phyloP scores from a whole-genome alignment of 768 basidiomycete genomes.

The Gloeopeniophorella convolvens region DNA sequence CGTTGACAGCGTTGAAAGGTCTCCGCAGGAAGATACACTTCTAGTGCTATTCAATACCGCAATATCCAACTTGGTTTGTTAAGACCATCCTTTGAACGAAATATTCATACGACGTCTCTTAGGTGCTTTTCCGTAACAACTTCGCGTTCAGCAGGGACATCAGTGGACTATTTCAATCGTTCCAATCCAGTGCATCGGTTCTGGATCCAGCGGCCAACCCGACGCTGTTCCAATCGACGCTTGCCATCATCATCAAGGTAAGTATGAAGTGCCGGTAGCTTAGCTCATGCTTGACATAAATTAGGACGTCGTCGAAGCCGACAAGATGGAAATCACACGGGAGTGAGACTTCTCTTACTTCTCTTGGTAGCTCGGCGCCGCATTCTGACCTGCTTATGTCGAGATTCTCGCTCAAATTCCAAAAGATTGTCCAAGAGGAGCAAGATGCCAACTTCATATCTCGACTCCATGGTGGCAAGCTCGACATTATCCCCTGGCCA shows the following conservation, averaged over 20 bases:
- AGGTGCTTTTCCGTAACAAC: constrained; percentile 63
- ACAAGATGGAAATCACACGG: constrained; percentile 48
- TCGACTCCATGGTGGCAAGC: constrained; percentile 46
- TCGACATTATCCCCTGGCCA: constrained; percentile 60
- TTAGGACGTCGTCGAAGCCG: constrained; percentile 58
- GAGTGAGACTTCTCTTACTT: constrained; percentile 36
- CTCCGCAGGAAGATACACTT: constrained; percentile 55
- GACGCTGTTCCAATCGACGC: constrained; percentile 49
- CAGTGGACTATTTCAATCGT: constrained; percentile 53
- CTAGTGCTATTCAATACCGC: constrained; percentile 61
- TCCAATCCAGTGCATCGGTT: constrained; percentile 51
- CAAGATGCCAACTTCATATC: constrained; percentile 60
- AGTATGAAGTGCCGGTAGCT: neutral
- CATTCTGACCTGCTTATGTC: neutral
- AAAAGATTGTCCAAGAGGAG: constrained; percentile 55
- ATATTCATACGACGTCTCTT: neutral
- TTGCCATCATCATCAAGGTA: constrained; percentile 63
- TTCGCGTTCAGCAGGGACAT: constrained; percentile 58
- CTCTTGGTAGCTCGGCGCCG: neutral
- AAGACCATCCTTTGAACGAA: no score
- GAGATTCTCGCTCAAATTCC: constrained; percentile 51
- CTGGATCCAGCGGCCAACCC: constrained; percentile 56
- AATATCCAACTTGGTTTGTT: constrained; percentile 49
- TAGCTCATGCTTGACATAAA: neutral
- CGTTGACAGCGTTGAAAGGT: constrained; percentile 58